A percentile compares a stretch with the other conserved stretches of the same genome.
Evolutionary conservation across 2,329 filamentous ascomycete genomes (phyloP).

Genomic region (Claviceps sp.): DNA sequence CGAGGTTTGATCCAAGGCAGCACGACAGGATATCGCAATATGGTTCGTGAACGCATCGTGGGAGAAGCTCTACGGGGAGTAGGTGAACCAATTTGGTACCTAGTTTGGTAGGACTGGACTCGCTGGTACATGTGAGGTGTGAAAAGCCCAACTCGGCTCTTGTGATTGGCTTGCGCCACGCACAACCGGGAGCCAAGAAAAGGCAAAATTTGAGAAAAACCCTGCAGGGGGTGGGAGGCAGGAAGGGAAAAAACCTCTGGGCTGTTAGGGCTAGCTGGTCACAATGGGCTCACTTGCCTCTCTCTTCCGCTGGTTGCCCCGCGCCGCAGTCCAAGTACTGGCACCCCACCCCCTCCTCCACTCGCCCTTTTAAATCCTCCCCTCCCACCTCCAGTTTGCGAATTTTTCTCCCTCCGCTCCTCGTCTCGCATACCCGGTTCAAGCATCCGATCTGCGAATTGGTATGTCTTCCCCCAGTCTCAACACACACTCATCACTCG

Average conservation of each 20-base stretch:
- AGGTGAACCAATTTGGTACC: background rate
- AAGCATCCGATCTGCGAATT: conserved; percentile 31
- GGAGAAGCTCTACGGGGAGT: too few relatives aligned
- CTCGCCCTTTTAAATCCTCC: conserved; percentile 25
- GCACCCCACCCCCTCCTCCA: conserved; percentile 16
- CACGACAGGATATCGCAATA: background rate
- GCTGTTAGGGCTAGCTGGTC: conserved; percentile 22
- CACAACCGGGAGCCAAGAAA: conserved; percentile 3
- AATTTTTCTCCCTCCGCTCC: conserved; percentile 24
- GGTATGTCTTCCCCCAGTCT: conserved; percentile 16
- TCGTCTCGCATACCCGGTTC: conserved; percentile 32
- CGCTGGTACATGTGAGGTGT: background rate
- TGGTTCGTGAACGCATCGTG: too few relatives aligned
- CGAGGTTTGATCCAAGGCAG: background rate
- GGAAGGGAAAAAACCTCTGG: conserved; percentile 14
- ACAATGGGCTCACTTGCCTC: background rate
- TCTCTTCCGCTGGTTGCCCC: conserved; percentile 18
- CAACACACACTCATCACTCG: background rate
- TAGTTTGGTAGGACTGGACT: background rate
- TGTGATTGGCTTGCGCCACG: conserved; percentile 7
- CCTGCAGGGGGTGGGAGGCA: conserved; percentile 6
- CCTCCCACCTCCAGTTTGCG: conserved; percentile 23
- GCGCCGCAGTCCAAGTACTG: conserved; percentile 17
- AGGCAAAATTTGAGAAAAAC: conserved; percentile 7
- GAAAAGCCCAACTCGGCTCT: background rate